phyloP scores from a whole-genome alignment of 768 basidiomycete genomes.

The Pholiota conissans region DNA sequence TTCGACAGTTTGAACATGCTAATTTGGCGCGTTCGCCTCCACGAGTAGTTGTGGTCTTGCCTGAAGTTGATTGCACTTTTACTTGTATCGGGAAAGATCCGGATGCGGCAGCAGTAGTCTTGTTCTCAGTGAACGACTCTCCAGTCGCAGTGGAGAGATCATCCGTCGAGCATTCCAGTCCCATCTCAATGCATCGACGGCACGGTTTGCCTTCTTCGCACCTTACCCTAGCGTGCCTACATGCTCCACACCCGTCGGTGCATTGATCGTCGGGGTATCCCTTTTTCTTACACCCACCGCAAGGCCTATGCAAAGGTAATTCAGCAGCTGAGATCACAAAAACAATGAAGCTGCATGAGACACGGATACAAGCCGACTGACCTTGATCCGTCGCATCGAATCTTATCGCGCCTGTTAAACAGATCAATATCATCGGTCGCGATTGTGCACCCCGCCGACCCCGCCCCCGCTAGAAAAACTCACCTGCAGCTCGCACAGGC shows the following conservation, averaged over 20 bases:
- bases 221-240: slow-evolving; percentile 55
- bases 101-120: neutral
- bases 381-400: slow-evolving; percentile 58
- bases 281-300: slow-evolving; percentile 56
- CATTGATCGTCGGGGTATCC: slow-evolving; percentile 53
- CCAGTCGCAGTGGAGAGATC: neutral
- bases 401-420: slow-evolving; percentile 54
- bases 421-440: neutral
- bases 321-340: neutral
- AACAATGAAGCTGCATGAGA: neutral
- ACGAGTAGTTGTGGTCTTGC: slow-evolving; percentile 21
- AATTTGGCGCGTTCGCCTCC: slow-evolving; percentile 53
- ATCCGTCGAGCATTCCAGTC: slow-evolving; percentile 45
- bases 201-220: slow-evolving; percentile 54
- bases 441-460: neutral
- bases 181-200: slow-evolving; percentile 50
- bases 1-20: slow-evolving; percentile 60
- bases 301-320: slow-evolving; percentile 44
- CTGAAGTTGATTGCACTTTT: neutral
- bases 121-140: neutral
- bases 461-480: slow-evolving; percentile 2
- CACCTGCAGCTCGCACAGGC: slow-evolving; percentile 65
- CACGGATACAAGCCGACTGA: slow-evolving; percentile 21
- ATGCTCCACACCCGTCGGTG: slow-evolving; percentile 61
- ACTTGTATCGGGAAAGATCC: neutral